Evolutionary conservation across 345 rosid species (phyloP).

Genomic region (Gossypioides kirkii): DNA sequence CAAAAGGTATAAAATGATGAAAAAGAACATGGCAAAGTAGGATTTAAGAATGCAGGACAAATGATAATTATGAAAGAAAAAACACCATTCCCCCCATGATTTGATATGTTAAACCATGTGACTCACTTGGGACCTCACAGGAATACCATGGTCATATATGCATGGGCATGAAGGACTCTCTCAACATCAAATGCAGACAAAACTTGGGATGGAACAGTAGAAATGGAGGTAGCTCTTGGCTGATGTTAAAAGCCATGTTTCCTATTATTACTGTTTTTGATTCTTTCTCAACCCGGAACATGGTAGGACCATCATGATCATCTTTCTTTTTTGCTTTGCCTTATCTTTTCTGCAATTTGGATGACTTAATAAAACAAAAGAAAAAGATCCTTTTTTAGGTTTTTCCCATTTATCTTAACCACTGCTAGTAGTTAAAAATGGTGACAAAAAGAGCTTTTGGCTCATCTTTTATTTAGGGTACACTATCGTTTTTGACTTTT

Average conservation of each 20-base stretch:
- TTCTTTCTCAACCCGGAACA: slow-evolving; percentile 2
- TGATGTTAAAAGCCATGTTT: slow-evolving; percentile 6
- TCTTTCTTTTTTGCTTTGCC: slow-evolving; percentile 7
- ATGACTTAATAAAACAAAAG: neutral
- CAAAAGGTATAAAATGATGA: slow-evolving; percentile 9
- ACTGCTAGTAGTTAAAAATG: neutral
- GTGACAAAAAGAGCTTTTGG: slow-evolving; percentile 6
- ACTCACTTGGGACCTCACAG: neutral
- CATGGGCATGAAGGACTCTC: neutral
- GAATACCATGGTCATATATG: neutral
- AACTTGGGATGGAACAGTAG: neutral
- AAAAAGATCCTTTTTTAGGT: neutral
- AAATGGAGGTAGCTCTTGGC: slow-evolving; percentile 10
- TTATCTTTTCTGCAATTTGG: slow-evolving; percentile 9
- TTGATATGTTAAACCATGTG: slow-evolving; percentile 3
- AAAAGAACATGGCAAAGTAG: neutral
- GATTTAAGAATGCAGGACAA: slow-evolving; percentile 3
- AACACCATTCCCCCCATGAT: neutral
- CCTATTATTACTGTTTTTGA: neutral
- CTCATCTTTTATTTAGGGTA: neutral
- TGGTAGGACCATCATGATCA: slow-evolving; percentile 14
- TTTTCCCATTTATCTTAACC: neutral
- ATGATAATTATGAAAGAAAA: neutral
- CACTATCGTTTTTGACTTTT: neutral
- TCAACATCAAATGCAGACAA: slow-evolving; percentile 13